phyloP scores from a whole-genome alignment of 1,284 basidiomycete genomes.

The Vanrija sp. region DNA sequence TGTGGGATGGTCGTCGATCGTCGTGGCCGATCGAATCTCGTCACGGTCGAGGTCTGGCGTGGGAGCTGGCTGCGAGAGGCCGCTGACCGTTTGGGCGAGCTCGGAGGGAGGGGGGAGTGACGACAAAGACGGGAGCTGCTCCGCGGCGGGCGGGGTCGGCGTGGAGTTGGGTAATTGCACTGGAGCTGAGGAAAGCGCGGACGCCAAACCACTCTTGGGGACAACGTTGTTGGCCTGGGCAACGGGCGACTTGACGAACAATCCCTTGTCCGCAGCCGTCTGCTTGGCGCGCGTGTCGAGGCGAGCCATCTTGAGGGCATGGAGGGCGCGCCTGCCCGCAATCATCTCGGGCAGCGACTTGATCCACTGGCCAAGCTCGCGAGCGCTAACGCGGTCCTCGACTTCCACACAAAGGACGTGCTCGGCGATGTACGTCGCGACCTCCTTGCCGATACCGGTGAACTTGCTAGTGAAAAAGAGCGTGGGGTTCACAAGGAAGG shows the following conservation, averaged over 20 bases:
- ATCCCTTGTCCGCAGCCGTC: conserved; percentile 23
- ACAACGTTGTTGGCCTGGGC: conserved; percentile 11
- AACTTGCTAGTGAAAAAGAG: conserved; percentile 85
- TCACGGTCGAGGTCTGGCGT: conserved; percentile 16
- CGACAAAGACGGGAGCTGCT: conserved; percentile 1
- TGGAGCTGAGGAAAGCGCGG: conserved; percentile 38
- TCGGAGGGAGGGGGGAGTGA: conserved; percentile 12
- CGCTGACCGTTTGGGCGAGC: background rate
- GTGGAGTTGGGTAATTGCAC: conserved; percentile 3
- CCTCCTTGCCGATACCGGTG: conserved; percentile 80
- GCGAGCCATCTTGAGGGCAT: conserved; percentile 34
- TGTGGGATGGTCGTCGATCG: conserved; percentile 38
- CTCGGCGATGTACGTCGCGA: conserved; percentile 80
- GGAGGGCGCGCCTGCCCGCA: conserved; percentile 48
- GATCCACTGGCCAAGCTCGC: conserved; percentile 82
- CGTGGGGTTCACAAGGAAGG: conserved; percentile 74
- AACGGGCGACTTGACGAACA: conserved; percentile 43
- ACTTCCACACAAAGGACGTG: conserved; percentile 74
- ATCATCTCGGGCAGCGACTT: conserved; percentile 71
- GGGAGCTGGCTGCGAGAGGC: conserved; percentile 3
- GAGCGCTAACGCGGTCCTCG: conserved; percentile 64
- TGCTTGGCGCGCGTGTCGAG: conserved; percentile 28
- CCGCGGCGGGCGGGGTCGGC: background rate
- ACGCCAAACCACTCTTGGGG: conserved; percentile 28
- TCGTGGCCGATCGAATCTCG: conserved; percentile 26